Conservation (phyloP, 306 rosid species). For the Pachyrhizus erosus region DNA sequence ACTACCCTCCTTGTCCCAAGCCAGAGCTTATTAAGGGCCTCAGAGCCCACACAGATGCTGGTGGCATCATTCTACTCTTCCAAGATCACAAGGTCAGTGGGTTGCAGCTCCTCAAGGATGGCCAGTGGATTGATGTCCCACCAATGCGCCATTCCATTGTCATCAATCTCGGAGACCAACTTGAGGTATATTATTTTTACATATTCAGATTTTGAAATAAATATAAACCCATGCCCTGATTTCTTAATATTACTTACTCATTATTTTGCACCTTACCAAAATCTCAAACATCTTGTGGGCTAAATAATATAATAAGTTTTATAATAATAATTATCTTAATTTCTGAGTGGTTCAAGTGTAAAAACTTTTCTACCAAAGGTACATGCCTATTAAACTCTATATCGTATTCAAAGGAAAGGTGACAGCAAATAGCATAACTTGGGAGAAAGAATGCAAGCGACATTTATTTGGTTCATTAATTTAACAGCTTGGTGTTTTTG, state of each 20-base stretch:
- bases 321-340: no score
- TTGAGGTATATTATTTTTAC: constrained; percentile 70
- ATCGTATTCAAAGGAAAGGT: background rate
- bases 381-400: background rate
- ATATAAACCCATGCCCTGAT: background rate
- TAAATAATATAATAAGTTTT: no score
- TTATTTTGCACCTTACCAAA: background rate
- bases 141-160: constrained; percentile 93
- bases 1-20: constrained; percentile 92
- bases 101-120: constrained; percentile 87
- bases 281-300: background rate
- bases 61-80: constrained; percentile 83
- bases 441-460: background rate
- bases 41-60: constrained; percentile 92
- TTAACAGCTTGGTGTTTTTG: background rate
- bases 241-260: background rate
- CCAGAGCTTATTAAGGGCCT: constrained; percentile 86
- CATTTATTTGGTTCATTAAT: background rate
- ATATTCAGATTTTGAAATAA: background rate
- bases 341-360: no score
- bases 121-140: constrained; percentile 83
- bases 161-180: constrained; percentile 88
- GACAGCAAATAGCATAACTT: background rate
- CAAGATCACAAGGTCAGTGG: constrained; percentile 92
- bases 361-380: background rate